Evolutionary conservation across 2,329 filamentous ascomycete genomes (phyloP).

Genomic region (Aspergillus felis): DNA sequence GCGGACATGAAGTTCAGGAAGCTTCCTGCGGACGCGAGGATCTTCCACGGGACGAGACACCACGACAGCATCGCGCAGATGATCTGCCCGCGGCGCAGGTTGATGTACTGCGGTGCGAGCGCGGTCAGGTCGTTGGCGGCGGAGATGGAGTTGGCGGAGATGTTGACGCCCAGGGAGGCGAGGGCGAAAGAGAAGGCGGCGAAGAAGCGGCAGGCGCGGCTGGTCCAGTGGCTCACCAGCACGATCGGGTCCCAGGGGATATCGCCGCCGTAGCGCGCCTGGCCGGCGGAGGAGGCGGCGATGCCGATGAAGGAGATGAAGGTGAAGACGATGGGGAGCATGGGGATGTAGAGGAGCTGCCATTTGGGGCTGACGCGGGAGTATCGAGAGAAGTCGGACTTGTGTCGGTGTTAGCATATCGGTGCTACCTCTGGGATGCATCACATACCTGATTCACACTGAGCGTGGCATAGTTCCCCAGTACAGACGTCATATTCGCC

Average conservation of each 20-base stretch:
- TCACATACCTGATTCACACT: slow-evolving; percentile 45
- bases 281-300: slow-evolving; percentile 37
- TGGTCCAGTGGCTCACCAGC: slow-evolving; percentile 38
- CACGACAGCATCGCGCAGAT: slow-evolving; percentile 55
- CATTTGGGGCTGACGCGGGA: slow-evolving; percentile 46
- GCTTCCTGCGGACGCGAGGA: slow-evolving; percentile 54
- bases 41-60: slow-evolving; percentile 64
- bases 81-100: slow-evolving; percentile 55
- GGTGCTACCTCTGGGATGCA: neutral
- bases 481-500: slow-evolving; percentile 47
- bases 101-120: slow-evolving; percentile 52
- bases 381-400: slow-evolving; percentile 56
- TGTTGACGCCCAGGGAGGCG: slow-evolving; percentile 54
- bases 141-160: slow-evolving; percentile 50
- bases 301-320: slow-evolving; percentile 50
- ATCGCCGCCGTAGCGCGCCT: slow-evolving; percentile 30
- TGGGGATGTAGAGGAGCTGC: slow-evolving; percentile 49
- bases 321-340: slow-evolving; percentile 52
- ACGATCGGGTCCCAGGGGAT: slow-evolving; percentile 45
- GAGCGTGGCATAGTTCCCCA: slow-evolving; percentile 51
- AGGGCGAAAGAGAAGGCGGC: slow-evolving; percentile 52
- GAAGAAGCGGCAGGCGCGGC: slow-evolving; percentile 46
- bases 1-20: slow-evolving; percentile 65
- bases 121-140: slow-evolving; percentile 55
- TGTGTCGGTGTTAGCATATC: slow-evolving; percentile 9